Evolutionary conservation across 805 yeast species (phyloP).

Genomic region (Candida vartiovaarae): DNA sequence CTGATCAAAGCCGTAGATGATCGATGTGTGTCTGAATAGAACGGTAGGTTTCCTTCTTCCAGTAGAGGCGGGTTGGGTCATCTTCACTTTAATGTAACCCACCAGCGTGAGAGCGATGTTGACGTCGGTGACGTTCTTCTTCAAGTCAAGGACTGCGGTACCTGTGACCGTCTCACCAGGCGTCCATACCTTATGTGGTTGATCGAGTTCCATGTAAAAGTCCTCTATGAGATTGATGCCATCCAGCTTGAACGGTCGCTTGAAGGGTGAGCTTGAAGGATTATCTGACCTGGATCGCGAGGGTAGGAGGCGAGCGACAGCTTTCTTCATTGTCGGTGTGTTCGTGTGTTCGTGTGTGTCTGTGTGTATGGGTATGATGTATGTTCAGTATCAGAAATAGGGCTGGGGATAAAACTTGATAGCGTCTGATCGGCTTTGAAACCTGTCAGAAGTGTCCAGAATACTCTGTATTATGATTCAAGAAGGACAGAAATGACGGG

Average conservation of each 20-base stretch:
- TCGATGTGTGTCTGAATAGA: constrained; percentile 52
- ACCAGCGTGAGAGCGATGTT: constrained; percentile 45
- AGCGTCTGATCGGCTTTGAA: too few species aligned
- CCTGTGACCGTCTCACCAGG: constrained; percentile 78
- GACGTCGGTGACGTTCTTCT: constrained; percentile 48
- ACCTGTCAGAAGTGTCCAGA: too few species aligned
- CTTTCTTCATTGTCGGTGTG: constrained; percentile 18
- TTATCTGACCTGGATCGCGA: constrained; percentile 11
- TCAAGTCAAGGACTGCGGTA: constrained; percentile 48
- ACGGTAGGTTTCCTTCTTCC: constrained; percentile 43
- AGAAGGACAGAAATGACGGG: too few species aligned
- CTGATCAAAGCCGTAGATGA: constrained; percentile 44
- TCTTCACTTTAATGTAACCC: constrained; percentile 51
- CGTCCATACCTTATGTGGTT: constrained; percentile 68
- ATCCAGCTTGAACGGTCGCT: constrained; percentile 18
- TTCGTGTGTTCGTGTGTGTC: too few species aligned
- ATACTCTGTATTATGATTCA: too few species aligned
- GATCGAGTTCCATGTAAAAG: constrained; percentile 62
- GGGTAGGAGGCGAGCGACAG: constrained; percentile 22
- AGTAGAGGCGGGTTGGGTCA: constrained; percentile 42
- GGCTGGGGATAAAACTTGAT: too few species aligned
- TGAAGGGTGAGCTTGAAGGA: constrained; percentile 10
- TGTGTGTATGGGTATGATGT: too few species aligned
- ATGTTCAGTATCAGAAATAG: too few species aligned
- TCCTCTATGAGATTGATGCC: constrained; percentile 41